Evolutionary conservation across 768 basidiomycete genomes (phyloP).

Genomic region (Suillus fuscotomentosus): DNA sequence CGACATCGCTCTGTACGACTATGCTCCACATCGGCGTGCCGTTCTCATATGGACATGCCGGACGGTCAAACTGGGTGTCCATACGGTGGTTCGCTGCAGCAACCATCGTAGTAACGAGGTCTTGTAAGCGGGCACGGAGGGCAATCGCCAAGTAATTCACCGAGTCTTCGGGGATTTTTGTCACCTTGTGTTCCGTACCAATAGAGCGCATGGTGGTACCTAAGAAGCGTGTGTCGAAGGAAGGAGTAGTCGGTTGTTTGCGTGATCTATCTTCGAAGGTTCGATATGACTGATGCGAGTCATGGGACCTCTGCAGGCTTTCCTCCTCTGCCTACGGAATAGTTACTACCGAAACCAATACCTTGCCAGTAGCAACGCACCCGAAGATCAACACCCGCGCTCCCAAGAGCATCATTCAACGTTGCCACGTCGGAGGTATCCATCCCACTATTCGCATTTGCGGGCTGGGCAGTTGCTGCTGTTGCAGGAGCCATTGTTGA

Average conservation of each 20-base stretch:
- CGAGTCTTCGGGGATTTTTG: constrained; percentile 64
- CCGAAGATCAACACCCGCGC: constrained; percentile 84
- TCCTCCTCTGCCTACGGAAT: constrained; percentile 81
- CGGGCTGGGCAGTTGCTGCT: constrained; percentile 20
- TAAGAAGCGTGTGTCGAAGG: constrained; percentile 67
- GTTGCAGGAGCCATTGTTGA: constrained; percentile 15
- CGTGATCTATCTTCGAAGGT: constrained; percentile 75
- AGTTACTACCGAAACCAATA: background rate
- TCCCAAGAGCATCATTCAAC: constrained; percentile 81
- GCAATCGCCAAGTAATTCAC: constrained; percentile 80
- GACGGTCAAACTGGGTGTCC: constrained; percentile 66
- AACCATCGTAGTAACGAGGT: constrained; percentile 66
- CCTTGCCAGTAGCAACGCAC: constrained; percentile 35
- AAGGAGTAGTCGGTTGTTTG: constrained; percentile 68
- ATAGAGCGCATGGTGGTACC: constrained; percentile 68
- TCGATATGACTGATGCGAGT: constrained; percentile 61
- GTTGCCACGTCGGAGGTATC: constrained; percentile 76
- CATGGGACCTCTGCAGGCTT: constrained; percentile 63
- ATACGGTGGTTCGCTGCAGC: constrained; percentile 66
- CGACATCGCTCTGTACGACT: constrained; percentile 73
- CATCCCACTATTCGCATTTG: constrained; percentile 34
- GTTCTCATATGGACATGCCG: constrained; percentile 64
- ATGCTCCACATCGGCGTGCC: constrained; percentile 82
- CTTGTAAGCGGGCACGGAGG: constrained; percentile 70
- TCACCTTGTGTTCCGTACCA: constrained; percentile 66